Evolutionary conservation across 805 yeast genomes (phyloP).

Genomic region (Kodamaea hsintzibuensis): DNA sequence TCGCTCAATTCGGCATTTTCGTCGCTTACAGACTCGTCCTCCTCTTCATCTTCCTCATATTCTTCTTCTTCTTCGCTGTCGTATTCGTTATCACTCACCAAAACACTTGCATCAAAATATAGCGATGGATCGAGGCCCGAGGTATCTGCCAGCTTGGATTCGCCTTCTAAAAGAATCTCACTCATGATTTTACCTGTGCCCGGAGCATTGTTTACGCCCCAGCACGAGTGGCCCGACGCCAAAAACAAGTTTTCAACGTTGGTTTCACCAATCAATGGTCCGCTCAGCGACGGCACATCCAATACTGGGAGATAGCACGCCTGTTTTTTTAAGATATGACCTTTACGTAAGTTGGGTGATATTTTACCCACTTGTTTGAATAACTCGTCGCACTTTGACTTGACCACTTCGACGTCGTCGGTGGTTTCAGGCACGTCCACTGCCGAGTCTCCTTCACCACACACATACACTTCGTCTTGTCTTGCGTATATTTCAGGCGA

Average conservation of each 20-base stretch:
- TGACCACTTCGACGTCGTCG: constrained; percentile 86
- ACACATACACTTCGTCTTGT: constrained; percentile 91
- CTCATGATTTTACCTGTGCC: constrained; percentile 94
- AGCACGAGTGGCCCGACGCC: constrained; percentile 95
- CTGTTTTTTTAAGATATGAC: constrained; percentile 78
- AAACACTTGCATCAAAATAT: constrained; percentile 74
- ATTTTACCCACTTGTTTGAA: constrained; percentile 79
- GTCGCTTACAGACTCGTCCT: constrained; percentile 2
- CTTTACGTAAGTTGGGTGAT: constrained; percentile 66
- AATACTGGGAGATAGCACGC: constrained; percentile 95
- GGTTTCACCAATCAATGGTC: constrained; percentile 93
- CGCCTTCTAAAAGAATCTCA: constrained; percentile 83
- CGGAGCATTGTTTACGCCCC: constrained; percentile 99
- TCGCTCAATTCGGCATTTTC: not conserved
- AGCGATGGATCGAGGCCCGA: constrained; percentile 81
- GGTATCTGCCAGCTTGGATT: constrained; percentile 72
- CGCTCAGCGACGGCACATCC: constrained; percentile 88
- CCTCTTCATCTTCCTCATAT: constrained; percentile 6
- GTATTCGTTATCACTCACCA: constrained; percentile 29
- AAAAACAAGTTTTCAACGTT: constrained; percentile 75
- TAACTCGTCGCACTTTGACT: constrained; percentile 84
- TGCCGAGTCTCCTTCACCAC: constrained; percentile 94
- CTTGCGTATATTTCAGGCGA: constrained; percentile 96
- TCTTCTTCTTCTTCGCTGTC: constrained; percentile 11
- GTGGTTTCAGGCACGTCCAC: constrained; percentile 93